These are phyloP conservation scores for Penicillium italicum DNA, from an alignment of 2,329 filamentous ascomycete species.

Conservation along the genomic window DNA sequence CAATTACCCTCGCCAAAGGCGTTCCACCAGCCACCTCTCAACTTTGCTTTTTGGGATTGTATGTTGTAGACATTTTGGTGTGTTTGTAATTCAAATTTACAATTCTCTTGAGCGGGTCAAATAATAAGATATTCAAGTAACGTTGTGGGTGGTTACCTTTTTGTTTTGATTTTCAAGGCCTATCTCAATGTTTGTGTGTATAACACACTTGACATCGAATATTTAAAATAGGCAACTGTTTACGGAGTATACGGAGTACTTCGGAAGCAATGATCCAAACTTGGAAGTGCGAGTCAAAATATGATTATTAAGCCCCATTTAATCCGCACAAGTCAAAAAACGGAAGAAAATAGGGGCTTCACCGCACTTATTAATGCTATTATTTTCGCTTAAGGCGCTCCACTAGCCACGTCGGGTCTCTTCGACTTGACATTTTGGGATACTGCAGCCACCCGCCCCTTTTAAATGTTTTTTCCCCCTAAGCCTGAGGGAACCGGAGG, in stretches of 20 bases:
- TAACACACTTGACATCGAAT: background rate
- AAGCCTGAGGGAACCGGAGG: background rate
- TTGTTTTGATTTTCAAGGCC: background rate
- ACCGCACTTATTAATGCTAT: conserved; percentile 21
- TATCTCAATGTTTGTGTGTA: background rate
- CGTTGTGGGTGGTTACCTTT: background rate
- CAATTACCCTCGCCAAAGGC: conserved; percentile 4
- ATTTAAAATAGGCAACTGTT: background rate
- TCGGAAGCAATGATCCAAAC: background rate
- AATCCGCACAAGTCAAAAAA: background rate
- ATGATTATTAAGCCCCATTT: background rate
- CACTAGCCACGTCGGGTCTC: conserved; percentile 18
- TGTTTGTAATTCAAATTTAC: background rate
- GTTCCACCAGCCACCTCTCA: conserved; percentile 2
- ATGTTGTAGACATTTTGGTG: background rate
- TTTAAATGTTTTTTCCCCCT: conserved; percentile 27
- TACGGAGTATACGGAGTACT: background rate
- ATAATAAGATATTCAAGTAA: background rate
- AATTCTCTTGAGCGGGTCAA: background rate
- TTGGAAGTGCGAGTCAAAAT: background rate
- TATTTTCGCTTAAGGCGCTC: conserved; percentile 18
- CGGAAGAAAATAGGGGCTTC: conserved; percentile 9
- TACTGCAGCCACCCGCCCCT: conserved; percentile 50
- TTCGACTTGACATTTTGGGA: conserved; percentile 17
- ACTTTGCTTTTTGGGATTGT: background rate